Evolutionary conservation across 2,329 filamentous ascomycete genomes (phyloP), one percentile per base, ranked within the genome.

Genomic region (Elsinoe perseae): DNA sequence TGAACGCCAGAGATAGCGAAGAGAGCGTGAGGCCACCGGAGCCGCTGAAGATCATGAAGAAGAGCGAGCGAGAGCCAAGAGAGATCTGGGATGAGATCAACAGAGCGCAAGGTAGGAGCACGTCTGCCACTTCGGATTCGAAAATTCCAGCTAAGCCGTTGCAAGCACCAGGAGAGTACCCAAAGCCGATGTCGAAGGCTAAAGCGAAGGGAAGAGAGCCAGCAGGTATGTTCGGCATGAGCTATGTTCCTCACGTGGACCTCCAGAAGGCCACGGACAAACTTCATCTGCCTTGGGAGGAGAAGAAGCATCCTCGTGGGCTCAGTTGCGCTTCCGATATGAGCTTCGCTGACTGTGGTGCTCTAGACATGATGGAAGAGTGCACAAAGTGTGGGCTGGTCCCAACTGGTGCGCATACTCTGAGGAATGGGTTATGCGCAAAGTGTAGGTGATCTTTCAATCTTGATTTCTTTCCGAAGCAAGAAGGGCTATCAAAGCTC

Each of bases 281-380:
- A n/a, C n/a, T 54, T 6, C 52, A 42, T 14, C 18, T 44, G 28
- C 34, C 52, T 16, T 44, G 52, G 52, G 52, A 42, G n/a, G 48
- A 52, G 20, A 52, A 38, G 48, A 34, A 36, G 48, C 12, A 52
- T 2, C 48, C 48, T 27, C 32, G 34, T 16, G 34, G 52, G 9
- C 21, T 44, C 12, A 40, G 34, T 38, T 54, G 36, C 16, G 36
- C 16, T 30, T 56, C 53, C 25, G 53, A 56, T 25, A 34, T 48
- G 53, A 46, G 38, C 16, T 48, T 56, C 32, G 53, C 53, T 46
- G 53, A 56, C 28, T 42, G 34, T 34, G 52, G 52, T 20, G 36
- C 27, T 34, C 34, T 21, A 43, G 52, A 54, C 30, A 42, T 34
- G 52, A 44, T 54, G 52, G 52, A 54, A 18, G 52, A 27, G 23